phyloP scores from a whole-genome alignment of 202 grass and related monocot species.

The Miscanthus sacchariflorus region DNA sequence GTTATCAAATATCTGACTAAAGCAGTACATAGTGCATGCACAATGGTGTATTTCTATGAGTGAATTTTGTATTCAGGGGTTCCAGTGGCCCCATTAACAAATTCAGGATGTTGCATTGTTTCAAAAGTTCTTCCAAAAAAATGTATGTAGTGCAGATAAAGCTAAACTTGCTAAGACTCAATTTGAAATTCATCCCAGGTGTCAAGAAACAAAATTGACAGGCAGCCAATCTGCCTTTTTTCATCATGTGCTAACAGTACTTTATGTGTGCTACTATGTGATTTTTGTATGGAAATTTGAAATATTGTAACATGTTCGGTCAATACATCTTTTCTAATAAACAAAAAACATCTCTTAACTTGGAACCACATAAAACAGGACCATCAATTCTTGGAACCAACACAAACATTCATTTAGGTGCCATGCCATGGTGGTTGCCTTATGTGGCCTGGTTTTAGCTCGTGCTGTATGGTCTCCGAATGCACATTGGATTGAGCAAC shows the following conservation, averaged over 20 bases:
- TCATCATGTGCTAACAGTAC: background rate
- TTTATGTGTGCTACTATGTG: background rate
- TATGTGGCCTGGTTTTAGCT: background rate
- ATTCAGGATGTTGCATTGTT: background rate
- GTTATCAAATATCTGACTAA: background rate
- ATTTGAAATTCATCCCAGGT: background rate
- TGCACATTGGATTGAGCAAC: no score
- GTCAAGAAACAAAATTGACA: background rate
- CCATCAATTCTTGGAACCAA: background rate
- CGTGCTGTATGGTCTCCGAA: background rate
- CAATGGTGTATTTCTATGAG: background rate
- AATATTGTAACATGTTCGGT: background rate
- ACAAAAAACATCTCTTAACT: background rate
- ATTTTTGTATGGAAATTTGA: background rate
- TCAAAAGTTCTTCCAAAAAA: background rate
- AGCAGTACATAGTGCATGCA: background rate
- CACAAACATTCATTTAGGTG: background rate
- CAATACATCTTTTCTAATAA: background rate
- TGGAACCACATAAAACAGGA: background rate
- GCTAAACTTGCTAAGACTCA: background rate
- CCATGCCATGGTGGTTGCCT: background rate
- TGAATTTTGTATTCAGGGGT: background rate
- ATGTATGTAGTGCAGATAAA: background rate
- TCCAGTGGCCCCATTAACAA: background rate
- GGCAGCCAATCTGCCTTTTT: background rate